These are phyloP conservation scores for Pleurotus platypus DNA, from an alignment of 768 basidiomycete species.

Conservation along the genomic window DNA sequence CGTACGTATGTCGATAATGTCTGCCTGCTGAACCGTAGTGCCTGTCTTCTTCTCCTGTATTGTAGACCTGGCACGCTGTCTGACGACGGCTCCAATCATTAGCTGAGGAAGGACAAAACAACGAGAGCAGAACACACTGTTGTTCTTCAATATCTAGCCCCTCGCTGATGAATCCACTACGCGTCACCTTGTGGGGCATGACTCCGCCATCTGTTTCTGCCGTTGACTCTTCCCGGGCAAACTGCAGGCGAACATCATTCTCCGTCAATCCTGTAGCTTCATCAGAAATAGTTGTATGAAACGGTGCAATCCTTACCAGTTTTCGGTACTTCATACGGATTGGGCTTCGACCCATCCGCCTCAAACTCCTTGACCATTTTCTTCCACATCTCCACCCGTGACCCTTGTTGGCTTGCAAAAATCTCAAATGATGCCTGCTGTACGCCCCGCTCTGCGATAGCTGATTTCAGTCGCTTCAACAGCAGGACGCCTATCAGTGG, in stretches of 20 bases:
- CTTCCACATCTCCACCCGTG: not conserved
- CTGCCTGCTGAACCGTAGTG: not conserved
- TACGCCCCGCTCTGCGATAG: not conserved
- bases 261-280: not conserved
- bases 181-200: not conserved
- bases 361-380: not conserved
- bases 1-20: not conserved
- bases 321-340: not conserved
- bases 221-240: not conserved
- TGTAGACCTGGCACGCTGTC: not conserved
- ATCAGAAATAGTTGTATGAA: not conserved
- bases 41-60: not conserved
- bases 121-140: slow-evolving; percentile 6
- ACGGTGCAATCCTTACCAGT: not conserved
- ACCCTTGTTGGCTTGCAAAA: not conserved
- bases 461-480: not conserved
- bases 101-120: not conserved
- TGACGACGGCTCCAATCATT: not conserved
- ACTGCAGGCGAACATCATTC: not conserved
- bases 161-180: slow-evolving; percentile 1
- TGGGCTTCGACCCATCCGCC: not conserved
- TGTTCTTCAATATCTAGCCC: slow-evolving; percentile 12
- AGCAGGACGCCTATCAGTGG: not conserved
- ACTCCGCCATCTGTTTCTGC: not conserved
- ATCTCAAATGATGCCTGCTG: not conserved